Conservation (phyloP, 352 stramenopile genomes). For the Globisporangium yorkense region DNA sequence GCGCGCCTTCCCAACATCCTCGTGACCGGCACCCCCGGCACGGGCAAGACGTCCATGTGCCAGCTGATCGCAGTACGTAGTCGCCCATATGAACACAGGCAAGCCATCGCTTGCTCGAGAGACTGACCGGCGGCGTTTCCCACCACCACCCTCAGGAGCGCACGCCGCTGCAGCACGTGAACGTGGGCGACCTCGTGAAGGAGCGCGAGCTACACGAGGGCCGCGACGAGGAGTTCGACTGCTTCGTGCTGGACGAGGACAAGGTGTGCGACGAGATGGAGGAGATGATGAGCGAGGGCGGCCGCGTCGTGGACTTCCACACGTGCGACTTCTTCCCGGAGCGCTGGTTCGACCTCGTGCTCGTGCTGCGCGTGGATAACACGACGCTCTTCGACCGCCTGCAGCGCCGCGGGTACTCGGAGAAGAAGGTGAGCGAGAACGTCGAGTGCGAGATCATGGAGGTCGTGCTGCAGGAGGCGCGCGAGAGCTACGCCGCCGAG, state of each 20-base stretch:
- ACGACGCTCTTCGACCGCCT: conserved; percentile 90
- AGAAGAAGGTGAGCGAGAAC: conserved; percentile 96
- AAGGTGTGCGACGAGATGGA: conserved; percentile 96
- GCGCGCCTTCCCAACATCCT: conserved; percentile 92
- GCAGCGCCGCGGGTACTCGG: conserved; percentile 87
- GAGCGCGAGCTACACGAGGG: conserved; percentile 74
- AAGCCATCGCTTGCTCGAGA: not conserved
- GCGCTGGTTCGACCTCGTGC: conserved; percentile 95
- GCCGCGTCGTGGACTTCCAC: conserved; percentile 96
- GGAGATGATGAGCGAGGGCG: conserved; percentile 83
- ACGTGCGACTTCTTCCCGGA: conserved; percentile 98
- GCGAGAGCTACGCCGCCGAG: conserved; percentile 90
- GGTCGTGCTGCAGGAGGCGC: conserved; percentile 95
- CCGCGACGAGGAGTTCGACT: conserved; percentile 94
- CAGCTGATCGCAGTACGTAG: conserved; percentile 81
- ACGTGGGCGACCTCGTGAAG: conserved; percentile 93
- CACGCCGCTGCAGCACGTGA: conserved; percentile 89
- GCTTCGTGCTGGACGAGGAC: conserved; percentile 96
- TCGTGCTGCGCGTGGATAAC: conserved; percentile 90
- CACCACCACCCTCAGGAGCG: conserved; percentile 40
- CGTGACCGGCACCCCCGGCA: conserved; percentile 96
- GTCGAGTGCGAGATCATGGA: conserved; percentile 98
- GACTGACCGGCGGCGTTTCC: not conserved
- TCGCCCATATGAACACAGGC: not conserved
- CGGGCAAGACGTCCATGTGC: conserved; percentile 93